Conservation (phyloP, 371 early-diverging fungal species). For the Mortierella sp. region DNA sequence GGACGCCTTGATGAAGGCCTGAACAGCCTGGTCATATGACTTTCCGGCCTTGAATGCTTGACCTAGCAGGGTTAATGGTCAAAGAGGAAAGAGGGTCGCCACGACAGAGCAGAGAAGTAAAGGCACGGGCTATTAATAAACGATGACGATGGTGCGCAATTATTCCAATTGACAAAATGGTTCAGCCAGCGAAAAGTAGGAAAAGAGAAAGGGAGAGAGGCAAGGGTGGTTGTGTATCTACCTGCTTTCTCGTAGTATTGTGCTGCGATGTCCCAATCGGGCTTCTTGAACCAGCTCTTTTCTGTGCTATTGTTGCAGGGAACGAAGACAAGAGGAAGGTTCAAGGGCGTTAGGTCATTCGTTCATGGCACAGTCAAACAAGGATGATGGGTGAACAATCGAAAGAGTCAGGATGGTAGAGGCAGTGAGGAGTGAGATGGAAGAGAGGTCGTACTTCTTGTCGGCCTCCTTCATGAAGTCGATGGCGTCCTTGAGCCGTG, state of each 20-base stretch:
- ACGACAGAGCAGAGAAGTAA: not conserved
- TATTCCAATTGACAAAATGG: not conserved
- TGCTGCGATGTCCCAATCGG: constrained; percentile 92
- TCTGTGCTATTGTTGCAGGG: constrained; percentile 61
- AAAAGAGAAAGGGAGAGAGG: not conserved
- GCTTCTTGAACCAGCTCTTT: constrained; percentile 84
- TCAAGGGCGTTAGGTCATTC: not conserved
- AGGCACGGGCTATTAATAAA: constrained; percentile 1
- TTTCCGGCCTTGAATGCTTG: constrained; percentile 81
- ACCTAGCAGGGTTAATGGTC: constrained; percentile 56
- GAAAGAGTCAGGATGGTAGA: not conserved
- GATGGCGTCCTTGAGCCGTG: constrained; percentile 69
- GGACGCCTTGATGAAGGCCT: constrained; percentile 82
- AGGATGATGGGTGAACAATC: not conserved
- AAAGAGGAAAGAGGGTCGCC: not conserved
- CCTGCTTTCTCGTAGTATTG: constrained; percentile 89
- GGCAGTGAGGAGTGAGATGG: constrained; percentile 25
- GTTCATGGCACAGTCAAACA: not conserved
- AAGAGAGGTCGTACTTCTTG: constrained; percentile 68
- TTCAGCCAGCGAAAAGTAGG: not conserved
- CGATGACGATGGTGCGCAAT: not conserved
- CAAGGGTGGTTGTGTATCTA: constrained; percentile 40
- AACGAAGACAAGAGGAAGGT: not conserved
- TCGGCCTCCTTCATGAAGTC: constrained; percentile 77
- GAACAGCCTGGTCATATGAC: constrained; percentile 82